Conservation (phyloP, 345 rosid genomes). For the Sonneratia caseolaris region DNA sequence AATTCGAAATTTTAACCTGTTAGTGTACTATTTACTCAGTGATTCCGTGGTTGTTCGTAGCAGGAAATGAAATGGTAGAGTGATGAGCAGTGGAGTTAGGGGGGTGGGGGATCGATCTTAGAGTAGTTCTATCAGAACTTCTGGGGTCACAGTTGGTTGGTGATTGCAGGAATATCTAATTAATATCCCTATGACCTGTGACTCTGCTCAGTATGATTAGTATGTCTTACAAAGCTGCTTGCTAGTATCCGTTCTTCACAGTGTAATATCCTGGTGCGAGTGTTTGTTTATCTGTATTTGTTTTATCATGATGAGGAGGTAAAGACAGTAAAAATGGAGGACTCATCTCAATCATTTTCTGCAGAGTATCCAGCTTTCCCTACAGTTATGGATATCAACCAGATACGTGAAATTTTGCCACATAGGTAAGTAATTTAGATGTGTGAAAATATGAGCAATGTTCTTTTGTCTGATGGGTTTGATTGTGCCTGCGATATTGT, state of each 20-base stretch:
- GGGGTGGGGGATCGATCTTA: background rate
- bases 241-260: background rate
- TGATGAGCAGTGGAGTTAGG: background rate
- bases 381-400: constrained; percentile 79
- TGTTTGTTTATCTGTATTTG: background rate
- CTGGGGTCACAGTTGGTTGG: background rate
- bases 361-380: constrained; percentile 62
- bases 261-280: background rate
- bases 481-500: background rate
- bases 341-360: background rate
- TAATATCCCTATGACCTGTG: background rate
- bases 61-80: background rate
- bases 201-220: background rate
- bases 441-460: too few species aligned
- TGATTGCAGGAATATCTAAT: background rate
- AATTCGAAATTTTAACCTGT: background rate
- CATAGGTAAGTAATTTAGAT: constrained; percentile 41
- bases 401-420: constrained; percentile 85
- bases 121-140: background rate
- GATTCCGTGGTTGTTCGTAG: background rate
- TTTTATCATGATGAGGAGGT: background rate
- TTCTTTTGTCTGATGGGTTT: background rate
- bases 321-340: background rate
- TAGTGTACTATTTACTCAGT: too few species aligned
- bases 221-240: background rate